Conservation (phyloP, 2,329 filamentous ascomycete genomes). For the Byssothecium circinans region DNA sequence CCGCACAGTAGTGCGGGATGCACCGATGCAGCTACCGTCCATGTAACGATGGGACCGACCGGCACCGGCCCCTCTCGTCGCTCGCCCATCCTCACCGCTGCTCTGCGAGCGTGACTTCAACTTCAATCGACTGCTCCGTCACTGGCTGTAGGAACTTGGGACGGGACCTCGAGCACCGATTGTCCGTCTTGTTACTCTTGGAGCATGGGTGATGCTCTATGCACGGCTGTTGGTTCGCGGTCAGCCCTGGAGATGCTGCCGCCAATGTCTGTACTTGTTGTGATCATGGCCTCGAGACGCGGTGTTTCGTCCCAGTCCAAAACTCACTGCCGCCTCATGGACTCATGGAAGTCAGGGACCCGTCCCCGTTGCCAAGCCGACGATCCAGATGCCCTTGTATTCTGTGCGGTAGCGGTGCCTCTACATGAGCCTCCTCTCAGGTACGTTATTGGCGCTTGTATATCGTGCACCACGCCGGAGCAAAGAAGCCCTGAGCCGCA, state of each 20-base stretch:
- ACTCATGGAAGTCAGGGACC: background rate
- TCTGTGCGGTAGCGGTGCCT: constrained; percentile 26
- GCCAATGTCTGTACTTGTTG: no score
- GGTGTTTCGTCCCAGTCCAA: background rate
- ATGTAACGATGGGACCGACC: background rate
- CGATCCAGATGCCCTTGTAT: constrained; percentile 16
- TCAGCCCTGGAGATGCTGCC: no score
- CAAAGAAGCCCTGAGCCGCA: no score
- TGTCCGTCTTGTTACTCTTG: no score
- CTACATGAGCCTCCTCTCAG: constrained; percentile 2
- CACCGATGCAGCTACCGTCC: no score
- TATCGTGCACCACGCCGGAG: background rate
- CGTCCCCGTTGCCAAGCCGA: constrained; percentile 28
- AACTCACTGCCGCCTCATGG: background rate
- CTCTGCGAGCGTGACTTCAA: background rate
- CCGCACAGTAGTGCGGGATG: background rate
- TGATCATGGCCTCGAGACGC: background rate
- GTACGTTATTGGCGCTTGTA: background rate
- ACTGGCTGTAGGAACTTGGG: no score
- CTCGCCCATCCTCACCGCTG: background rate
- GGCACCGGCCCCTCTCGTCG: background rate
- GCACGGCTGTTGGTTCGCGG: no score
- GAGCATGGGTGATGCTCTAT: no score
- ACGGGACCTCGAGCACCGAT: no score
- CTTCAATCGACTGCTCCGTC: background rate